Evolutionary conservation across 768 basidiomycete species (phyloP), one percentile per base, ranked within the genome.

Genomic region (Cystobasidium tubakii): DNA sequence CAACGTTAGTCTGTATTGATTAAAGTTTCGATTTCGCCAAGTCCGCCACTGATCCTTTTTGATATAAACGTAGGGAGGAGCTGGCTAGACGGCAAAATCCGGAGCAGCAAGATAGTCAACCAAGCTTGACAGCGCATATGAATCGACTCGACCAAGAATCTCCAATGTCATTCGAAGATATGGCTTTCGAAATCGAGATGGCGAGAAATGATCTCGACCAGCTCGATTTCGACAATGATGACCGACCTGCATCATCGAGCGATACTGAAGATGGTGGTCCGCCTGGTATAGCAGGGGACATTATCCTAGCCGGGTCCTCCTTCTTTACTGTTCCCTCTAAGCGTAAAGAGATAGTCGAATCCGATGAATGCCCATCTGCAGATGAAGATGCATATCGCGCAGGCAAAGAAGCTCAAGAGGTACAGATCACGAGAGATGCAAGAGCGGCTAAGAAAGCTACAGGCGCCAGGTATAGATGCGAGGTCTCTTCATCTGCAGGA

Each of bases 281-380:
- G 3, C 17, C 66, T 67, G 10, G 9, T 1, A 36, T 39, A 13
- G 31, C 33, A 12, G 33, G 34, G 19, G 31, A 50, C 17, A 23
- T 3, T 3, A 53, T 69, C 21, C 12, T 50, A 4, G 66, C 39
- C 21, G 50, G 46, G 9, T 43, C 31, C 6, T 33, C n/a, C 6
- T 62, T 39, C 36, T 65, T 65, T 27, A 54, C 46, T 3, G 23
- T 69, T 15, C 66, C 66, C 31, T 69, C 66, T 10, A 69, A 50
- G 27, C 66, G 66, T 1, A 33, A 42, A 53, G 66, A 44, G n/a
- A 42, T 50, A 7, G 46, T 46, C 21, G 66, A 69, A 34, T 69
- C 66, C 4, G 66, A 69, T 50, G 74, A 80, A 75, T 75, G 76
- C 50, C 75, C 79, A 55, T 80, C 80, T 12, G 62, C 43, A 31